phyloP scores from a whole-genome alignment of 2,329 filamentous ascomycete genomes.

The Gyromitra esculenta region DNA sequence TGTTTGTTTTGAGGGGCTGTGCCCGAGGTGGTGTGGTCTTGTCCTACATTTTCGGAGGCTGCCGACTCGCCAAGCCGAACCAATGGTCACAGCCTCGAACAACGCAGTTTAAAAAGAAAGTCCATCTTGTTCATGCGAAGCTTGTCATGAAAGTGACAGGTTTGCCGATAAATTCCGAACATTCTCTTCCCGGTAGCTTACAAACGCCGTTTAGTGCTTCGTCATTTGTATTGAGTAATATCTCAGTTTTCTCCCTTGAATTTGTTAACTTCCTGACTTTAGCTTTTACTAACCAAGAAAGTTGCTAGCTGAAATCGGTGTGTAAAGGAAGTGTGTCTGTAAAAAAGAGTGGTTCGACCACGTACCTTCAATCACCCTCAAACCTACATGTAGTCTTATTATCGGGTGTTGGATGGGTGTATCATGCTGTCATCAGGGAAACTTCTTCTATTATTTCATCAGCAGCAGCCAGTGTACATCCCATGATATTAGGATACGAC shows the following conservation, averaged over 20 bases:
- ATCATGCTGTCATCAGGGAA: not conserved
- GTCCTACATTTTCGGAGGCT: slow-evolving; percentile 6
- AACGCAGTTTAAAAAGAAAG: not conserved
- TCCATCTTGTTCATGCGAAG: slow-evolving; percentile 1
- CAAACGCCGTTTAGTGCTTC: not conserved
- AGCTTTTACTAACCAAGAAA: not conserved
- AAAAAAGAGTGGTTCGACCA: not conserved
- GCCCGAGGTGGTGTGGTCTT: not conserved
- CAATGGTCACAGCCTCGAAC: not conserved
- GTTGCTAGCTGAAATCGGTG: not conserved
- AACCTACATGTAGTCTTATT: too few relatives aligned
- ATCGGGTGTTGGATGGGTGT: too few relatives aligned
- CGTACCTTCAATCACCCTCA: too few relatives aligned
- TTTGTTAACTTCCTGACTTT: not conserved
- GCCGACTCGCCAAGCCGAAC: not conserved
- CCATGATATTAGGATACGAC: not conserved
- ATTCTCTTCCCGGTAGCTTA: not conserved
- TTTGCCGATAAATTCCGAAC: slow-evolving; percentile 3
- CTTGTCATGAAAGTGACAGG: not conserved
- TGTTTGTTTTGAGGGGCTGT: slow-evolving; percentile 33
- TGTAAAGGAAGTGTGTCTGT: not conserved
- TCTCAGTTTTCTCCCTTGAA: not conserved
- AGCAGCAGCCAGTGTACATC: not conserved
- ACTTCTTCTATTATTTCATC: not conserved
- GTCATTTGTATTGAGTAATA: not conserved